Conservation (phyloP, 768 basidiomycete species). For the Sutorius australiensis region DNA sequence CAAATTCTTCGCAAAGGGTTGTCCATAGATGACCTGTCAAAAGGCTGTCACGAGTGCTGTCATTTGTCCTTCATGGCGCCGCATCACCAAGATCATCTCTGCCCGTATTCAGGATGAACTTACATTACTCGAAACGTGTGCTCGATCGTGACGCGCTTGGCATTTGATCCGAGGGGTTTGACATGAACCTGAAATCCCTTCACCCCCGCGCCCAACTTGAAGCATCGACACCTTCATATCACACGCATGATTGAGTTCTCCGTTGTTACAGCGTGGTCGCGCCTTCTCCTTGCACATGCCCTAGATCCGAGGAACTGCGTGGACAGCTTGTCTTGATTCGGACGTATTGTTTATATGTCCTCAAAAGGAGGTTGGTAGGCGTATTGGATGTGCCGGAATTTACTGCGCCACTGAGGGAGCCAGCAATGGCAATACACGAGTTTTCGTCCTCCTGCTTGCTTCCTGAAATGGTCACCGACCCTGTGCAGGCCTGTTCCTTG, state of each 20-base stretch:
- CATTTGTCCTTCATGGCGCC: not conserved
- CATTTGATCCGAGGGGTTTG: slow-evolving; percentile 19
- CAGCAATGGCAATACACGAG: not conserved
- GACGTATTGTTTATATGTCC: not conserved
- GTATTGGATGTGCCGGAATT: not conserved
- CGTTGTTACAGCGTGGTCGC: slow-evolving; percentile 2
- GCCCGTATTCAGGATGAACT: not conserved
- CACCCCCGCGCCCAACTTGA: not conserved
- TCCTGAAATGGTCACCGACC: not conserved
- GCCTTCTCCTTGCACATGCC: not conserved
- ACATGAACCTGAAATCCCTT: not conserved
- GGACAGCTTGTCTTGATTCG: slow-evolving; percentile 1
- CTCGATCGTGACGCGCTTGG: not conserved
- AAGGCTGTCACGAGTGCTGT: slow-evolving; percentile 1
- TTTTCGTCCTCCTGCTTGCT: not conserved
- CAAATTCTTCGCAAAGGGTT: not conserved
- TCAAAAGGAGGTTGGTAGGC: not conserved
- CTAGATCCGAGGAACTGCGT: slow-evolving; percentile 10
- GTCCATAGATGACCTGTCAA: not conserved
- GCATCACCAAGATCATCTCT: not conserved
- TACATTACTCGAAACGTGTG: not conserved
- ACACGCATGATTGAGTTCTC: not conserved
- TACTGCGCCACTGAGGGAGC: not conserved
- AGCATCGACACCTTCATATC: slow-evolving; percentile 3
- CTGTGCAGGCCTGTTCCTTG: not conserved